phyloP scores from a whole-genome alignment of 2,329 filamentous ascomycete genomes.

The Talaromyces sp. region DNA sequence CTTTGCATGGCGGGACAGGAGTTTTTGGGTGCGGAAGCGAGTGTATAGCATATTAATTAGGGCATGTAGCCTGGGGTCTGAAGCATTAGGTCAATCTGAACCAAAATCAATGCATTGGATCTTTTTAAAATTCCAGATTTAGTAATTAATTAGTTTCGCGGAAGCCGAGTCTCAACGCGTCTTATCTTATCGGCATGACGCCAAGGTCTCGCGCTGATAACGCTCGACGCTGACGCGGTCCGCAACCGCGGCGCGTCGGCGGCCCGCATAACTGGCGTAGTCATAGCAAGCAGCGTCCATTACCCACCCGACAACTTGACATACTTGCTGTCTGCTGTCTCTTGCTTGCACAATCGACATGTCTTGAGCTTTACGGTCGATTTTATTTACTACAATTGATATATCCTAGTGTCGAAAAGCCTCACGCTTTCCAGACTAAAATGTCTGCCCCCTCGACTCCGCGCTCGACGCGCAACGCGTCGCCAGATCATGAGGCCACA shows the following conservation, averaged over 20 bases:
- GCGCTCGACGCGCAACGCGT: conserved; percentile 9
- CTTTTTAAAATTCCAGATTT: too few species aligned
- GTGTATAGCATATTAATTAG: neutral
- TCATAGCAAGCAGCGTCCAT: neutral
- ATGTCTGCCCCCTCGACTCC: conserved; percentile 11
- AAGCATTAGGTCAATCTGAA: neutral
- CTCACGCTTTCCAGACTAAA: neutral
- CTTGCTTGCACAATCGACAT: neutral
- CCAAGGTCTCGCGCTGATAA: conserved; percentile 8
- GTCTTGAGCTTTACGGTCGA: neutral
- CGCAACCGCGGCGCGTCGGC: conserved; percentile 3
- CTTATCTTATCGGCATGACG: neutral
- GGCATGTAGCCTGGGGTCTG: neutral
- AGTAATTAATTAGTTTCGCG: too few species aligned
- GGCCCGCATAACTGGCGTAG: conserved; percentile 1
- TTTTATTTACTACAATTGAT: neutral
- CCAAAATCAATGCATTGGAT: neutral
- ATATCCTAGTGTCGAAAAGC: neutral
- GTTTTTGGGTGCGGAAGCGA: neutral
- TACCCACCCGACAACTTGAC: neutral
- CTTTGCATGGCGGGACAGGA: neutral
- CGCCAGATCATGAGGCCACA: neutral
- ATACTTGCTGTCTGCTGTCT: neutral
- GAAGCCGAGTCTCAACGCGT: neutral
- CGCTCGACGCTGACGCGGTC: conserved; percentile 3